Evolutionary conservation across 805 yeast genomes (phyloP).

Genomic region (Teunomyces kruisii): DNA sequence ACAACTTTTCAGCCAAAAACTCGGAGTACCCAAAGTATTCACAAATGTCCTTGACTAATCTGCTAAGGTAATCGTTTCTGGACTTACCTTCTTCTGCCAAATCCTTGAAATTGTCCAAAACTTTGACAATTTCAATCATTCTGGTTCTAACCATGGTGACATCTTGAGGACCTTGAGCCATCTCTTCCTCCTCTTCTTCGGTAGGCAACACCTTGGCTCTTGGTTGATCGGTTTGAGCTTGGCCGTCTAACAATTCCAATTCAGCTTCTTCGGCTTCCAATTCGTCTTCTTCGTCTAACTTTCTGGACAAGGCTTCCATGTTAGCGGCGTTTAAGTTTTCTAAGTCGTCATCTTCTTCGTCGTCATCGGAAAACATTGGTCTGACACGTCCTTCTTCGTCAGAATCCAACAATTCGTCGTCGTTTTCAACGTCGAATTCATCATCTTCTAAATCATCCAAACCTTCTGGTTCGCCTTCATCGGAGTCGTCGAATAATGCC

Average conservation of each 20-base stretch:
- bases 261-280: constrained; percentile 48
- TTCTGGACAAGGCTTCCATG: constrained; percentile 75
- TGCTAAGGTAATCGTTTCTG: constrained; percentile 77
- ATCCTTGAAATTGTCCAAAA: constrained; percentile 82
- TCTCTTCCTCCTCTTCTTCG: constrained; percentile 58
- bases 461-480: constrained; percentile 57
- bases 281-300: constrained; percentile 60
- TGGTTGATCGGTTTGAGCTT: constrained; percentile 54
- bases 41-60: constrained; percentile 82
- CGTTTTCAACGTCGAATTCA: constrained; percentile 37
- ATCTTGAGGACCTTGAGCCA: constrained; percentile 61
- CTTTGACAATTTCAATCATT: constrained; percentile 93
- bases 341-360: constrained; percentile 51
- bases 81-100: constrained; percentile 83
- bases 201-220: constrained; percentile 77
- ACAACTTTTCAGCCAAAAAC: constrained; percentile 90
- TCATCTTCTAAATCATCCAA: constrained; percentile 28
- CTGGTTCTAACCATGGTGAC: constrained; percentile 84
- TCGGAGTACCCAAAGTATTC: constrained; percentile 92
- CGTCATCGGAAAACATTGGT: constrained; percentile 84
- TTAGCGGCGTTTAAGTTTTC: constrained; percentile 76
- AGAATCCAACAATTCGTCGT: constrained; percentile 45
- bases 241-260: constrained; percentile 56
- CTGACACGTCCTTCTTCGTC: constrained; percentile 60
- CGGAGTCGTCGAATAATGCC: constrained; percentile 74